These are phyloP conservation scores for Symbiodinium pilosum DNA, from an alignment of 73 alveolate species.

Conservation along the genomic window DNA sequence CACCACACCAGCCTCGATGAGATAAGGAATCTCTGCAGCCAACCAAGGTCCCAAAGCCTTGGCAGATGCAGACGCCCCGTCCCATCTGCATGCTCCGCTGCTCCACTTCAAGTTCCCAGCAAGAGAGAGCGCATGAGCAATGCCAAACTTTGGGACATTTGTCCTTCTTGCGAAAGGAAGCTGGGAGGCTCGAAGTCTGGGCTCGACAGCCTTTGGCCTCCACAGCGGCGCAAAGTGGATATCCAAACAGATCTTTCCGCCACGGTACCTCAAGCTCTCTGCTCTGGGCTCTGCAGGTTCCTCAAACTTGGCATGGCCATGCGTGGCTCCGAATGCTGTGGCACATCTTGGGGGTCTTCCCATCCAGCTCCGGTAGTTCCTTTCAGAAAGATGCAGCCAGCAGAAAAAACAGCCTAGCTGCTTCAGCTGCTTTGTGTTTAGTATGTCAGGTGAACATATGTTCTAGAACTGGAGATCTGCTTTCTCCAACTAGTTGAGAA, in stretches of 20 bases:
- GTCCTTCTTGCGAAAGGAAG: background rate
- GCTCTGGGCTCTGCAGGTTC: no score
- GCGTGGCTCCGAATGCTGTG: no score
- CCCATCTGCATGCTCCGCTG: no score
- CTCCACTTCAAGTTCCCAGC: conserved; percentile 66
- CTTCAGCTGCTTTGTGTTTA: no score
- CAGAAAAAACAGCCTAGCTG: background rate
- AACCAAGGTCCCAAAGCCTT: conserved; percentile 98
- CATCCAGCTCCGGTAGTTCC: conserved; percentile 98
- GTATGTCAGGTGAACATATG: no score
- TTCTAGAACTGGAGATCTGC: no score
- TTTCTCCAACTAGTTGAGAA: no score
- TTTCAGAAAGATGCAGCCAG: background rate
- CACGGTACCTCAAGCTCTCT: conserved; percentile 98
- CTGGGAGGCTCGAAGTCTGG: background rate
- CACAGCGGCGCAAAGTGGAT: conserved; percentile 98
- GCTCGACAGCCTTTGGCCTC: conserved; percentile 49
- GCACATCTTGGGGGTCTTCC: conserved; percentile 98
- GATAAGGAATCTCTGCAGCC: conserved; percentile 98
- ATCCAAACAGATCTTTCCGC: conserved; percentile 98
- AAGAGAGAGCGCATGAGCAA: conserved; percentile 98
- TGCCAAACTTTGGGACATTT: conserved; percentile 98
- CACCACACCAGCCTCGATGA: conserved; percentile 98
- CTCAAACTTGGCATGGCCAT: no score
- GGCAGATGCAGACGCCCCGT: no score